Conservation (phyloP, 352 stramenopile genomes). For the Phytopythium boreale region DNA sequence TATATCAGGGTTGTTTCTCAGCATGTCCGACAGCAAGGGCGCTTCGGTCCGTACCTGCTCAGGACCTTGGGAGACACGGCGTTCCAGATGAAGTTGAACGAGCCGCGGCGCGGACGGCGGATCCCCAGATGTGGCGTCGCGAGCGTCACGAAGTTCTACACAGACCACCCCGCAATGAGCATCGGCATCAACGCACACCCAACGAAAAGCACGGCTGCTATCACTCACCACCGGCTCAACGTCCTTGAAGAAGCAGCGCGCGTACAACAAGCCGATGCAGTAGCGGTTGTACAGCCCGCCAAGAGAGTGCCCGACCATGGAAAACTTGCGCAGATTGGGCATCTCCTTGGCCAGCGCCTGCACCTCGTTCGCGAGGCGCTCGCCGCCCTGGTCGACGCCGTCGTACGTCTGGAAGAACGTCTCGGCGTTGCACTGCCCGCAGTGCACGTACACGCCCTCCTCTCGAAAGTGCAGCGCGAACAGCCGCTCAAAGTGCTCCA, state of each 20-base stretch:
- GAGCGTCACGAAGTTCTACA: constrained; percentile 80
- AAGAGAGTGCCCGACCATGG: constrained; percentile 74
- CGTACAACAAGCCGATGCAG: constrained; percentile 60
- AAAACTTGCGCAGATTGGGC: constrained; percentile 63
- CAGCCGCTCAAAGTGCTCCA: constrained; percentile 49
- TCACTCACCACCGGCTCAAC: constrained; percentile 63
- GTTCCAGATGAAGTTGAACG: constrained; percentile 70
- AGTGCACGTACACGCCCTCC: constrained; percentile 44
- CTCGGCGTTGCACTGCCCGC: constrained; percentile 43
- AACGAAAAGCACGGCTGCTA: background rate
- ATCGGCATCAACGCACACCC: constrained; percentile 1
- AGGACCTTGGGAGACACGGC: constrained; percentile 63
- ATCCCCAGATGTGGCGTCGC: constrained; percentile 78
- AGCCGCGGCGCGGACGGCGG: constrained; percentile 48
- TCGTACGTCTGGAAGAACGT: constrained; percentile 78
- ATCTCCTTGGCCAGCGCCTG: constrained; percentile 45
- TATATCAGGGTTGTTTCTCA: background rate
- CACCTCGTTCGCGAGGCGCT: constrained; percentile 73
- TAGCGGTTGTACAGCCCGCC: constrained; percentile 80
- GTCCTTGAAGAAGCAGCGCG: constrained; percentile 67
- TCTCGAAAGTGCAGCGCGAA: constrained; percentile 45
- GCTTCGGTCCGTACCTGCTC: constrained; percentile 29
- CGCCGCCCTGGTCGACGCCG: constrained; percentile 61
- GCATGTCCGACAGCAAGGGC: background rate
- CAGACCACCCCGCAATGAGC: background rate